Percentiles rank a stretch among this genome's conserved stretches.
These are phyloP conservation scores for Torulaspora franciscae DNA, from an alignment of 805 yeast genomes.

Conservation along the genomic window DNA sequence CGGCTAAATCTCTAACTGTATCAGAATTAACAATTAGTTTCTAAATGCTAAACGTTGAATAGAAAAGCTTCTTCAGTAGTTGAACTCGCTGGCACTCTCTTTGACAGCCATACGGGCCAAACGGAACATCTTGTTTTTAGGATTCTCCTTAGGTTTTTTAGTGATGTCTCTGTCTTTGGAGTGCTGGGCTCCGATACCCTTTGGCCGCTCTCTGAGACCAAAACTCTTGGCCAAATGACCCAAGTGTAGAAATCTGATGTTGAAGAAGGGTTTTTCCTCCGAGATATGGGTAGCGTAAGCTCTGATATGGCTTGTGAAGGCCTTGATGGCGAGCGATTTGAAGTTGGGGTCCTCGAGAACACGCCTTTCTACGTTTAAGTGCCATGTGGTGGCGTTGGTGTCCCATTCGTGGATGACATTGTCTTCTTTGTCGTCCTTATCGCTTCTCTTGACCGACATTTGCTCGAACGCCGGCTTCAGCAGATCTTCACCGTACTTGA, in stretches of 20 bases:
- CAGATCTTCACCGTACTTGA: constrained; percentile 45
- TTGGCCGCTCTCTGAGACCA: constrained; percentile 92
- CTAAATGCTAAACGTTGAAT: not conserved
- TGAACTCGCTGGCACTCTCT: constrained; percentile 68
- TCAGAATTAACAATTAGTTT: not conserved
- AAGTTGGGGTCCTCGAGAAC: constrained; percentile 60
- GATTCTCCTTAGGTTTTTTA: constrained; percentile 37
- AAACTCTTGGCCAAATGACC: constrained; percentile 96
- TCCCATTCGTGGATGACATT: constrained; percentile 63
- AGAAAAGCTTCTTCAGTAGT: constrained; percentile 35
- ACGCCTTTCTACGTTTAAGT: constrained; percentile 84
- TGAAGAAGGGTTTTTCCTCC: constrained; percentile 72
- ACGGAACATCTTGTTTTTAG: constrained; percentile 67
- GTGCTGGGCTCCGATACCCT: constrained; percentile 52
- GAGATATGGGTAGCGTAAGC: constrained; percentile 95
- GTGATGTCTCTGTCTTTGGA: constrained; percentile 29
- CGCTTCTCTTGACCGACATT: constrained; percentile 33
- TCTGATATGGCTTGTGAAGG: constrained; percentile 81
- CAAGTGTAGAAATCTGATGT: constrained; percentile 75
- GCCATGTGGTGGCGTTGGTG: constrained; percentile 94
- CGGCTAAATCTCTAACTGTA: not conserved
- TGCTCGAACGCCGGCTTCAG: constrained; percentile 36
- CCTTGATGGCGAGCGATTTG: constrained; percentile 67
- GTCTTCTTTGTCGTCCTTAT: constrained; percentile 34
- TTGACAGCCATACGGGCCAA: constrained; percentile 67